Evolutionary conservation across 2,329 filamentous ascomycete genomes (phyloP).

Genomic region (Leptographium wingfieldii): DNA sequence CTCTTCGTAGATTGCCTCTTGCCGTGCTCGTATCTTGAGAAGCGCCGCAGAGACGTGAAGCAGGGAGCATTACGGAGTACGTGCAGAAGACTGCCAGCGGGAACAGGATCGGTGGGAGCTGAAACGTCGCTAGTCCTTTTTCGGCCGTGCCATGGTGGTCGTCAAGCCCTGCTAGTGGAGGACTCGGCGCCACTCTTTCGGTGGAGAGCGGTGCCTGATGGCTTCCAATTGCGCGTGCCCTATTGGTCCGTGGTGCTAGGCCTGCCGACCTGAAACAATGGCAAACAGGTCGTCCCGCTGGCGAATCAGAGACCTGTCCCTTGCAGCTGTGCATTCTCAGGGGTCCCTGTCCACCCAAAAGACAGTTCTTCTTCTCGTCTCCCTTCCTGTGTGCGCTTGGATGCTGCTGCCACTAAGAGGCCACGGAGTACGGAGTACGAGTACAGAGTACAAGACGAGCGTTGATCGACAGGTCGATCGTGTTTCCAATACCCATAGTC

Average conservation of each 20-base stretch:
- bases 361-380: not conserved
- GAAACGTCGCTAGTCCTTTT: not conserved
- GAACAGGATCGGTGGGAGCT: not conserved
- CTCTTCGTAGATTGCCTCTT: not conserved
- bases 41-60: not conserved
- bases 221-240: not conserved
- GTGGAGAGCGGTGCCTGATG: not conserved
- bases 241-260: conserved; percentile 1
- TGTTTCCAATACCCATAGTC: not conserved
- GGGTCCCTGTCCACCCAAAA: not conserved
- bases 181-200: not conserved
- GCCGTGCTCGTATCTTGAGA: not conserved
- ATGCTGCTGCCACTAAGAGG: not conserved
- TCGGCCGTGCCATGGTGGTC: not conserved
- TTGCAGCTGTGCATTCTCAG: not conserved
- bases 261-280: conserved; percentile 7
- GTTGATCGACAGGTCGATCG: not conserved
- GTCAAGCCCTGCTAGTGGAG: not conserved
- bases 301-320: conserved; percentile 3
- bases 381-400: not conserved
- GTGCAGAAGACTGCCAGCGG: not conserved
- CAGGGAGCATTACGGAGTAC: not conserved
- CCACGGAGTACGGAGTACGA: too few species aligned
- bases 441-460: not conserved
- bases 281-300: not conserved